Evolutionary conservation across 2,329 filamentous ascomycete genomes (phyloP).

Genomic region (Incumbomyces delicatus): DNA sequence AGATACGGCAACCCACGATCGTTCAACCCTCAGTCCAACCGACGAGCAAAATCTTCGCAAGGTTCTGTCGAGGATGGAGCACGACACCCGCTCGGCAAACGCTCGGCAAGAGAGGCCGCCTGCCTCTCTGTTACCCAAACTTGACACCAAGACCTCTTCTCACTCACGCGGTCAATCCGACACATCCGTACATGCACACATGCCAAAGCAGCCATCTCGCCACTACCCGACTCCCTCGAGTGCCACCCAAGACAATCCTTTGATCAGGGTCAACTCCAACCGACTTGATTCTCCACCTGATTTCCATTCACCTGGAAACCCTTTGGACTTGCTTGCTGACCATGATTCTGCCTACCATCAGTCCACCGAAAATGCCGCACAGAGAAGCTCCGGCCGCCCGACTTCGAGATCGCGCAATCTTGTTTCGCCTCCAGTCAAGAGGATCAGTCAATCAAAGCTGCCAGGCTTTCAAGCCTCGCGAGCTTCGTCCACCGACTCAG

Average conservation of each 20-base stretch:
- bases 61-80: slow-evolving; percentile 23
- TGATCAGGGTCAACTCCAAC: slow-evolving; percentile 7
- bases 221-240: background rate
- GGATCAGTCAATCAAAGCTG: slow-evolving; percentile 36
- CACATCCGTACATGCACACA: background rate
- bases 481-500: slow-evolving; percentile 31
- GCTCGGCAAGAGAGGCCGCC: slow-evolving; percentile 1
- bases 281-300: slow-evolving; percentile 7
- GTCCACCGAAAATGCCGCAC: background rate
- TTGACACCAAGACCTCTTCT: slow-evolving; percentile 1
- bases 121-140: background rate
- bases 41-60: slow-evolving; percentile 16
- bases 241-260: slow-evolving; percentile 9
- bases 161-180: slow-evolving; percentile 3
- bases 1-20: slow-evolving; percentile 5
- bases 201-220: background rate
- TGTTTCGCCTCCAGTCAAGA: slow-evolving; percentile 22
- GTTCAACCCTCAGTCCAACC: slow-evolving; percentile 9
- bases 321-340: slow-evolving; percentile 21
- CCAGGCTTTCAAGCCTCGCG: slow-evolving; percentile 35
- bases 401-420: slow-evolving; percentile 8
- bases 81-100: slow-evolving; percentile 19
- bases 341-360: slow-evolving; percentile 9
- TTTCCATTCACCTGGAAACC: slow-evolving; percentile 20
- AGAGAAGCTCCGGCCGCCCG: slow-evolving; percentile 10